Conservation (phyloP, 257 asterid species). For the Verbena officinalis region DNA sequence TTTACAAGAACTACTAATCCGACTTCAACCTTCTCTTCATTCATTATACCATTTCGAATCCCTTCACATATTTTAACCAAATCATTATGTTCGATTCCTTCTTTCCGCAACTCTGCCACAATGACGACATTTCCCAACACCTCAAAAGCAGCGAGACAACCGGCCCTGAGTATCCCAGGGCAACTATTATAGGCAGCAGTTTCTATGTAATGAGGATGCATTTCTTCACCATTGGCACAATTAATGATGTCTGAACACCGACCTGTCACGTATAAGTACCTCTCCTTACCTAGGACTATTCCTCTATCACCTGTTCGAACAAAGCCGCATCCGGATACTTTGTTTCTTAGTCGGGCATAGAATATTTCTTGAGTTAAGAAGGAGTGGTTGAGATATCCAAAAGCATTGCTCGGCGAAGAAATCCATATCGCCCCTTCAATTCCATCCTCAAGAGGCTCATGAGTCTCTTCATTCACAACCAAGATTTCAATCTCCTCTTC, state of each 20-base stretch:
- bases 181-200: constrained; percentile 50
- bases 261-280: constrained; percentile 68
- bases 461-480: constrained; percentile 62
- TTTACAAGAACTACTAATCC: constrained; percentile 62
- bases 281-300: constrained; percentile 48
- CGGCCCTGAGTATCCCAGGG: constrained; percentile 49
- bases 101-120: constrained; percentile 58
- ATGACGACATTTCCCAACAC: constrained; percentile 28
- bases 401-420: constrained; percentile 77
- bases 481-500: constrained; percentile 63
- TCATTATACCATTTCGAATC: constrained; percentile 38
- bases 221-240: constrained; percentile 35
- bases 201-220: constrained; percentile 83
- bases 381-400: constrained; percentile 74
- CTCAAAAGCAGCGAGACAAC: constrained; percentile 62
- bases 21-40: constrained; percentile 41
- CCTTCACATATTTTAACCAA: constrained; percentile 50
- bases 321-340: constrained; percentile 29
- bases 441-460: constrained; percentile 59
- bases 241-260: constrained; percentile 54
- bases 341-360: constrained; percentile 40
- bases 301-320: constrained; percentile 85
- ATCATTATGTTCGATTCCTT: constrained; percentile 20
- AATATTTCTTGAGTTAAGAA: constrained; percentile 55
- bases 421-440: constrained; percentile 91